Percentiles rank a stretch among this genome's conserved stretches.
phyloP scores from a whole-genome alignment of 192 early-diverging fungal species.

The Umbelopsis sp. region DNA sequence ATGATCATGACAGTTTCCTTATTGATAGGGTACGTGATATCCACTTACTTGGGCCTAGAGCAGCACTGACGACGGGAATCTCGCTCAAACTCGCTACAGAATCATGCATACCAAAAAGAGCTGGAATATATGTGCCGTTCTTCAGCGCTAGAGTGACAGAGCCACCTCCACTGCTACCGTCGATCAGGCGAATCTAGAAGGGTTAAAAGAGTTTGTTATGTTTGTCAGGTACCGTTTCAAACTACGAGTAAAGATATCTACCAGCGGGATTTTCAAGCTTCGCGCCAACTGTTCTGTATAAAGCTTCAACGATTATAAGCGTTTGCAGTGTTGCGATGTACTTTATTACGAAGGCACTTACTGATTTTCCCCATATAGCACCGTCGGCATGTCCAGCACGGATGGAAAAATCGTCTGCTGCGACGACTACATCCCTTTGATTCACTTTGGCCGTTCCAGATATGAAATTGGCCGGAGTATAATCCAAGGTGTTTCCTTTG shows the following conservation, averaged over 20 bases:
- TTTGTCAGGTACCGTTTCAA: not conserved
- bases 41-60: slow-evolving; percentile 33
- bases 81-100: slow-evolving; percentile 35
- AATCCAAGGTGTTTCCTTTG: slow-evolving; percentile 8
- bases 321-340: not conserved
- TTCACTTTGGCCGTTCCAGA: slow-evolving; percentile 29
- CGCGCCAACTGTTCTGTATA: slow-evolving; percentile 36
- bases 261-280: slow-evolving; percentile 30
- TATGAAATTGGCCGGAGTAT: slow-evolving; percentile 33
- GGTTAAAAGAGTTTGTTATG: not conserved
- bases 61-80: slow-evolving; percentile 37
- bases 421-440: slow-evolving; percentile 28
- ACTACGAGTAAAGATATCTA: not conserved
- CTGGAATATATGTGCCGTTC: slow-evolving; percentile 27
- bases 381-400: slow-evolving; percentile 44
- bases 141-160: slow-evolving; percentile 31
- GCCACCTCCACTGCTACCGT: slow-evolving; percentile 41
- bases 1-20: not conserved
- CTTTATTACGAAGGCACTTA: not conserved
- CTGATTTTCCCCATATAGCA: slow-evolving; percentile 39
- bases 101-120: slow-evolving; percentile 39
- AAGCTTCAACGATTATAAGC: not conserved
- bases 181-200: slow-evolving; percentile 32
- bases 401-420: slow-evolving; percentile 42
- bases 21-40: no score